Evolutionary conservation across 2,329 filamentous ascomycete genomes (phyloP).

Genomic region (Zasmidium citrigriseum): DNA sequence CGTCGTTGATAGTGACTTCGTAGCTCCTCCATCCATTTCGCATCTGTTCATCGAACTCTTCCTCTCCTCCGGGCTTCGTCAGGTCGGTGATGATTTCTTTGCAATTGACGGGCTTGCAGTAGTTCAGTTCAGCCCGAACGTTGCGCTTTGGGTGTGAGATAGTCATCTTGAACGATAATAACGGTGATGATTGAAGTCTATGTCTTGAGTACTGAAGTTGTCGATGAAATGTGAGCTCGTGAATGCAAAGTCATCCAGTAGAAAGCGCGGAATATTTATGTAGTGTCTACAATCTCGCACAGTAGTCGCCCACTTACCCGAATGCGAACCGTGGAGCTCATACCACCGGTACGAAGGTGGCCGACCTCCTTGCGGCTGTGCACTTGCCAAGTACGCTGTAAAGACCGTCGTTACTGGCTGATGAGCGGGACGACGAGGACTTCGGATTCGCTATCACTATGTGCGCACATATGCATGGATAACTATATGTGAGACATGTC

Average conservation of each 20-base stretch:
- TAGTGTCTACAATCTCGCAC: no score
- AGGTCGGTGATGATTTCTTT: conserved; percentile 4
- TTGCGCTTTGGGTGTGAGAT: background rate
- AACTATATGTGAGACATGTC: background rate
- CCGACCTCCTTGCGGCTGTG: no score
- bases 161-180: conserved; percentile 2
- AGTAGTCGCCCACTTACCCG: no score
- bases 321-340: no score
- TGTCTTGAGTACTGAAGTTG: background rate
- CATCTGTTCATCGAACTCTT: background rate
- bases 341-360: no score
- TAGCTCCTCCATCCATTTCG: background rate
- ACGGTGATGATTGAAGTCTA: background rate
- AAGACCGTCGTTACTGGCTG: no score
- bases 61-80: conserved; percentile 7
- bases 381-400: no score
- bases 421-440: no score
- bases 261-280: no score
- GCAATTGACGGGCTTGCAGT: background rate
- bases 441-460: no score
- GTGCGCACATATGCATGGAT: no score
- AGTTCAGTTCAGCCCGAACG: conserved; percentile 4
- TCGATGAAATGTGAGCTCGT: background rate
- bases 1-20: conserved; percentile 16
- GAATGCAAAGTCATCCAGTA: background rate